phyloP scores from a whole-genome alignment of 2,329 filamentous ascomycete genomes.

The Penicillium polonicum region DNA sequence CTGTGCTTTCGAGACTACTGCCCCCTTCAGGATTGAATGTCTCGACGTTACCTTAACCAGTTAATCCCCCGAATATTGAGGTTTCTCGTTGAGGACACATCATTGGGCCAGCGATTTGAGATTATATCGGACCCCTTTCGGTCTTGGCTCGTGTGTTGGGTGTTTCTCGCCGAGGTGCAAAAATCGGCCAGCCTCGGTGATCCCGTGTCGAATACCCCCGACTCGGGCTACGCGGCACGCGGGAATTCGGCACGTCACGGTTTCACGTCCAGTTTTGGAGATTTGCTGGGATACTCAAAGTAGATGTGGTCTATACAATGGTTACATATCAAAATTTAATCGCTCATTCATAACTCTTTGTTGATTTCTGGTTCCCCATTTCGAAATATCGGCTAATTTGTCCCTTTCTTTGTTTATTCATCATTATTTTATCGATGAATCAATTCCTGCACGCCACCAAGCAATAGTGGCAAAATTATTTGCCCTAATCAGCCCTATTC shows the following conservation, averaged over 20 bases:
- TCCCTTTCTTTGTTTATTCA: background rate
- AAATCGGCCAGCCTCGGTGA: constrained; percentile 9
- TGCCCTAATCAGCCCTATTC: background rate
- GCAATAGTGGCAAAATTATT: background rate
- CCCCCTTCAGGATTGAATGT: background rate
- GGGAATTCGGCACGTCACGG: constrained; percentile 14
- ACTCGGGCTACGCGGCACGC: constrained; percentile 13
- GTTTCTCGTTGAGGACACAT: background rate
- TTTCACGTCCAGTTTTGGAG: background rate
- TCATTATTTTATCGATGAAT: background rate
- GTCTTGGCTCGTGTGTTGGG: background rate
- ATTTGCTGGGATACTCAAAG: background rate
- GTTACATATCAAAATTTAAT: background rate
- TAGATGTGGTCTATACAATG: too few species aligned
- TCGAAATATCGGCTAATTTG: constrained; percentile 2
- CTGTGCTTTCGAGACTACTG: constrained; percentile 5
- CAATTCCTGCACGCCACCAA: background rate
- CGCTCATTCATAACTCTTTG: background rate
- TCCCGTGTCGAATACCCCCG: constrained; percentile 8
- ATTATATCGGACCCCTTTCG: background rate
- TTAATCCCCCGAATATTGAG: background rate
- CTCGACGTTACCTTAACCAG: background rate
- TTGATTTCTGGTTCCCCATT: background rate
- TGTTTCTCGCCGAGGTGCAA: background rate
- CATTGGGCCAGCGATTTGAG: background rate